A percentile compares a stretch with the other conserved stretches of the same genome.
Conservation (phyloP, 176 grass and related monocot genomes). For the Tillandsia fasciculata region DNA sequence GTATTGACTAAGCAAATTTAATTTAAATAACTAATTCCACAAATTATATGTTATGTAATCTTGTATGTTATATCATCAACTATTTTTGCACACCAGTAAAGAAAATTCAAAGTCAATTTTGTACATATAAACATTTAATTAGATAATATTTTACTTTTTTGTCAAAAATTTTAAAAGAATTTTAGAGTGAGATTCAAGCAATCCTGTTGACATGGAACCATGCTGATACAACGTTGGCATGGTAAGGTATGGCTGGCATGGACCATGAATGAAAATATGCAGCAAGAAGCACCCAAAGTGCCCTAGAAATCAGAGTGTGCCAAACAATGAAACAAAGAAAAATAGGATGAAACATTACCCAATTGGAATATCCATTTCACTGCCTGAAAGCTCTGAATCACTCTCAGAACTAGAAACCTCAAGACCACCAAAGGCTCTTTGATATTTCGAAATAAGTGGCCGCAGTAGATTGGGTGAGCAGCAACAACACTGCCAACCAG, state of each 20-base stretch:
- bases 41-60: too few species aligned
- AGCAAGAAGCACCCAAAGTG: not conserved
- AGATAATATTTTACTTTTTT: too few species aligned
- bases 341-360: conserved; percentile 29
- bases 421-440: conserved; percentile 39
- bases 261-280: too few species aligned
- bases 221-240: too few species aligned
- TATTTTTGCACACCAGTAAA: not conserved
- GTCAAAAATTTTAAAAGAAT: too few species aligned
- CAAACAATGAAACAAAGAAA: conserved; percentile 4
- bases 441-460: conserved; percentile 61
- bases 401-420: conserved; percentile 64
- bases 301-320: not conserved
- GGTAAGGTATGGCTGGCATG: too few species aligned
- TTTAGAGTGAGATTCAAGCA: too few species aligned
- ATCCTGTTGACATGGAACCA: too few species aligned
- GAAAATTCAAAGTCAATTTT: not conserved
- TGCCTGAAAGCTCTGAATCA: conserved; percentile 41
- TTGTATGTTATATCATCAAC: not conserved
- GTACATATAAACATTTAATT: not conserved
- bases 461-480: conserved; percentile 62
- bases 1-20: too few species aligned
- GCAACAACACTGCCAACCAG: conserved; percentile 78
- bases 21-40: too few species aligned
- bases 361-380: conserved; percentile 31